These are phyloP conservation scores for Cladosporium sp. DNA, from an alignment of 2,329 filamentous ascomycete genomes.

Conservation along the genomic window DNA sequence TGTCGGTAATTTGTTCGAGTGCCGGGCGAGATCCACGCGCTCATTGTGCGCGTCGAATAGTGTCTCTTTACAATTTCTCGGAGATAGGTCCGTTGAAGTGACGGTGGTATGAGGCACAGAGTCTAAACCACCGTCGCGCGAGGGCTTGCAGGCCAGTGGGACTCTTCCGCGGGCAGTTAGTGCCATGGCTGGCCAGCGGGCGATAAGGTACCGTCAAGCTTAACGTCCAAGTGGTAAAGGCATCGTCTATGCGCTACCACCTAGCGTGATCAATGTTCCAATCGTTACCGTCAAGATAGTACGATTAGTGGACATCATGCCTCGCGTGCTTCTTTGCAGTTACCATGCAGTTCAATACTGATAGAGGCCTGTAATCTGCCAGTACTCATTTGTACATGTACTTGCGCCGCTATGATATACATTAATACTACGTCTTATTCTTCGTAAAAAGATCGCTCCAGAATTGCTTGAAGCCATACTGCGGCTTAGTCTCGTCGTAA, in stretches of 20 bases:
- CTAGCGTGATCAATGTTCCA: too few species aligned
- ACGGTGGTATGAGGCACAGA: too few species aligned
- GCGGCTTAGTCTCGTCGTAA: slow-evolving; percentile 67
- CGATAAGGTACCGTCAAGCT: too few species aligned
- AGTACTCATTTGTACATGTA: neutral
- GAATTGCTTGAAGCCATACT: slow-evolving; percentile 85
- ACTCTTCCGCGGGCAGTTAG: too few species aligned
- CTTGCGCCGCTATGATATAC: neutral
- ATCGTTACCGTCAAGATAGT: too few species aligned
- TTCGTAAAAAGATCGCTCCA: slow-evolving; percentile 71
- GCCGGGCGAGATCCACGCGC: neutral
- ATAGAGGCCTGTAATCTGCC: neutral
- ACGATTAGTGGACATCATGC: too few species aligned
- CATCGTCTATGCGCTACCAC: too few species aligned
- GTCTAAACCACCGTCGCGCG: neutral
- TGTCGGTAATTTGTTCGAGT: neutral
- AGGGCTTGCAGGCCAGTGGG: too few species aligned
- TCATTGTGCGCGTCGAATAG: neutral
- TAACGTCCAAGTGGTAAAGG: too few species aligned
- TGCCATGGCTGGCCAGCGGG: too few species aligned
- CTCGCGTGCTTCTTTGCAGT: too few species aligned
- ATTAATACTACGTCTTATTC: neutral
- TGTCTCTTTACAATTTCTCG: neutral
- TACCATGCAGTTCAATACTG: neutral
- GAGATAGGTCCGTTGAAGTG: neutral